Base-by-base conservation (phyloP, 306 rosid species). In the Cyamopsis tetragonoloba region DNA sequence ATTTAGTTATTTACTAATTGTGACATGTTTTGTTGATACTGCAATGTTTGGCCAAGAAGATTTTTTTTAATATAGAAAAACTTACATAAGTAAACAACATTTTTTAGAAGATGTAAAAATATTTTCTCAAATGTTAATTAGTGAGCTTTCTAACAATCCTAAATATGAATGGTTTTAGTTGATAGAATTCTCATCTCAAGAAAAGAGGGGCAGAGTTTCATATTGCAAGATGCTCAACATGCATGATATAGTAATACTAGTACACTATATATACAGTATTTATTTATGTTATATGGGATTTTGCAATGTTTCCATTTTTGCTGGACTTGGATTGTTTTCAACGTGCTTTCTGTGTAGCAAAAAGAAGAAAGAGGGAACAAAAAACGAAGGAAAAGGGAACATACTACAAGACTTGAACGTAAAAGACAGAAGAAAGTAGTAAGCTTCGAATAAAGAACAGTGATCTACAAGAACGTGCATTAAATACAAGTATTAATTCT, bases 401-500 rank as follows among this genome's bases (percentile, higher is more conserved):
- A n/a, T n/a, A n/a, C n/a, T n/a, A n/a, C 31, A 43, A 44, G 6
- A 17, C 23, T 53, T 39, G 1, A 39, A 53, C 15, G 11, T 22
- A 44, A 64, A 46, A 28, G 43, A 30, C 31, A 54, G 18, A 6
- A 11, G 18, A 37, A 18, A 39, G 18, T 3, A 11, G 18, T 23
- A 18, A 39, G 17, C 74, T 65, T 69, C 65, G 43, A 54, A 32
- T 22, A 68, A 54, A 54, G 54, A 54, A 56, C 54, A 54, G 28
- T 17, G 55, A 39, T 13, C n/a, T 5, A 23, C 53, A 18, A 5
- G 23, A 17, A 47, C 57, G 37, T 17, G 27, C 69, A 27, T 43
- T 62, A 62, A 41, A 30, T 39, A 56, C 7, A 37, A 37, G n/a
- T 37, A 20, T 60, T 3, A 30, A n/a, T n/a, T n/a, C n/a, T n/a